Base-by-base conservation (phyloP, 2,329 filamentous ascomycete genomes). In the Neopestalotiopsis clavispora region DNA sequence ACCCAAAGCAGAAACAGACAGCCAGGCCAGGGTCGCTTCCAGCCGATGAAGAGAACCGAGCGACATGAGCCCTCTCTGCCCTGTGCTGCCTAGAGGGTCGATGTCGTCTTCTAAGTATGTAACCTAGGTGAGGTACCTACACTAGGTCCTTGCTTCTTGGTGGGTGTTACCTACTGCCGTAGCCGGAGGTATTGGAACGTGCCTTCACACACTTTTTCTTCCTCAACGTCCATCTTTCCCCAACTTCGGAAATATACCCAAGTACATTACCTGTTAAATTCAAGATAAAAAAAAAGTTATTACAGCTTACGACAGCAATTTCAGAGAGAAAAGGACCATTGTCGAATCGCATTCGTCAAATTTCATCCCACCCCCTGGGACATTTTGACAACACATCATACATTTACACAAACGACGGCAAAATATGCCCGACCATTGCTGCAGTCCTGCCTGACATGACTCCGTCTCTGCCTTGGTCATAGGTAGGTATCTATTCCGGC, bases 351-450 rank as follows among this genome's bases (percentile, higher is more conserved):
- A 69, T 66, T 68, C 30, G 67, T 30, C 67, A 65, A 67, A 68
- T 66, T 63, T 72, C 71, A 52, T 52, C 45, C 45, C 45, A 52
- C 45, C 74, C 71, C 75, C 71, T 73, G 69, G 68, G 73, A 74
- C 77, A 75, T 80, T 34, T 62, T 86, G 85, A 85, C 84, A 86
- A 85, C 84, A 81, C 83, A 86, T 85, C 83, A 83, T 77, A 77
- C 34, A 38, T 38, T 38, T 38, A 38, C 76, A 79, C 77, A 72
- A 64, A 45, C 38, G 42, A 64, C 20, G 61, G 42, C 40, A 49
- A 49, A 78, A 77, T 77, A 78, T 78, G 80, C 81, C 81, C 78
- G 79, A 81, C 79, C 74, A 38, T 20, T 78, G 76, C 78, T 83
- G 82, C 82, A 84, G 78, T 80, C 81, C 80, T 84, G 82, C 82